Evolutionary conservation across 1,139 yeast species (phyloP), one percentile per base, ranked within the genome.

Genomic region (Geotrichum carabidarum): DNA sequence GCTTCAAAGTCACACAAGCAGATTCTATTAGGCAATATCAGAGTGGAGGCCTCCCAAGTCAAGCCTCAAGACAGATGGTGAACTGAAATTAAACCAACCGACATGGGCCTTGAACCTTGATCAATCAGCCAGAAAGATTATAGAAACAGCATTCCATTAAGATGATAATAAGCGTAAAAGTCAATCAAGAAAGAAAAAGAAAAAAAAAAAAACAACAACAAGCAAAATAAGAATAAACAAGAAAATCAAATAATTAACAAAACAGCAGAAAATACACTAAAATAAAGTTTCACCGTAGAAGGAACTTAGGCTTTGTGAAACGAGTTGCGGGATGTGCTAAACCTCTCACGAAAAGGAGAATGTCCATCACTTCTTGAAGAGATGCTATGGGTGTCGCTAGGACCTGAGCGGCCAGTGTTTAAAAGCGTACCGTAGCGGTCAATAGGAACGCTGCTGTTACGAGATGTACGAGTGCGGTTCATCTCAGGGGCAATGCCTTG

Each of bases 401-500:
- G 36, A 38, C n/a, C n/a, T n/a, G n/a, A n/a, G n/a, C 32, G 30
- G 8, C 32, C 27, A 38, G 48, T 8, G 15, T 3, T 12, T 4
- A 17, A n/a, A n/a, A 11, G 22, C 9, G 44, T 27, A n/a, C 43
- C 9, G 37, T 44, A 34, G 8, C 48, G 48, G 9, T 48, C 44
- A 18, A 17, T 15, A 8, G 53, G 44, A 5, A 51, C 42, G 40
- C 43, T 11, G 42, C 50, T 50, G 34, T 42, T 37, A 38, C 54
- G 46, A 8, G 48, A 27, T 8, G 57, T 50, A 12, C 51, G 40
- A 4, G 57, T 44, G 17, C 57, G 53, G 35, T 64, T 66, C 63
- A 66, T 62, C 45, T 66, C 69, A 7, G 69, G 70, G 1, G 71
- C 68, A 51, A 66, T 53, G 15, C 66, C 60, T 27, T 66, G 63